These are phyloP conservation scores for Osmanthus fragrans DNA, from an alignment of 257 asterid genomes.

Conservation along the genomic window DNA sequence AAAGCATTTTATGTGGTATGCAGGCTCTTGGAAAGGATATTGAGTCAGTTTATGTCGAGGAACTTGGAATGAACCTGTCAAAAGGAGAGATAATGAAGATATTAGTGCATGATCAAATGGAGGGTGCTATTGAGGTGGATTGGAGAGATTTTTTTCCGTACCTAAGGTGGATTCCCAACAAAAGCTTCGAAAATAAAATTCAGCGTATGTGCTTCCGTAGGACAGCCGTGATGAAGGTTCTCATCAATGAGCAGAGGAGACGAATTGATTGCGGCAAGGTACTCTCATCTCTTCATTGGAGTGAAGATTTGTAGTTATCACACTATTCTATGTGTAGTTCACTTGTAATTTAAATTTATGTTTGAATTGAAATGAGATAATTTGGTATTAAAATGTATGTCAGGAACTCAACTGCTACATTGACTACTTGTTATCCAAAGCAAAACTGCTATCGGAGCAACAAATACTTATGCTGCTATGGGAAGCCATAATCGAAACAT, in stretches of 20 bases:
- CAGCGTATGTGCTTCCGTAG: slow-evolving; percentile 41
- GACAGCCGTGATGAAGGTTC: slow-evolving; percentile 49
- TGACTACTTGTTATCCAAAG: slow-evolving; percentile 54
- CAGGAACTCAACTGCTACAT: slow-evolving; percentile 57
- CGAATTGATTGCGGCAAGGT: slow-evolving; percentile 59
- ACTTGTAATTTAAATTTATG: no score
- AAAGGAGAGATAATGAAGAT: slow-evolving; percentile 46
- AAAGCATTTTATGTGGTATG: slow-evolving; percentile 2
- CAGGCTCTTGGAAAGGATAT: slow-evolving; percentile 61
- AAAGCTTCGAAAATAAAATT: slow-evolving; percentile 46
- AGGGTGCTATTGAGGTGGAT: slow-evolving; percentile 74
- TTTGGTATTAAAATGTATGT: not conserved
- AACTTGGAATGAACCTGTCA: slow-evolving; percentile 41
- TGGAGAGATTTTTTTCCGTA: slow-evolving; percentile 81
- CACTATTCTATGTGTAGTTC: not conserved
- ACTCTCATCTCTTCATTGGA: not conserved
- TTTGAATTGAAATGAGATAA: not conserved
- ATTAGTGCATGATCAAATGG: slow-evolving; percentile 60
- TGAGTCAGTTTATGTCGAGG: slow-evolving; percentile 50
- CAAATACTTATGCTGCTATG: slow-evolving; percentile 55
- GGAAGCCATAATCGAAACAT: slow-evolving; percentile 73
- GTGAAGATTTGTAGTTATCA: not conserved
- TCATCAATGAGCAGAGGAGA: slow-evolving; percentile 43
- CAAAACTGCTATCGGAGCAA: slow-evolving; percentile 49
- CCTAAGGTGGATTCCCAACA: slow-evolving; percentile 64